phyloP scores from a whole-genome alignment of 441 rosid genomes.

The Croton laevigatus region DNA sequence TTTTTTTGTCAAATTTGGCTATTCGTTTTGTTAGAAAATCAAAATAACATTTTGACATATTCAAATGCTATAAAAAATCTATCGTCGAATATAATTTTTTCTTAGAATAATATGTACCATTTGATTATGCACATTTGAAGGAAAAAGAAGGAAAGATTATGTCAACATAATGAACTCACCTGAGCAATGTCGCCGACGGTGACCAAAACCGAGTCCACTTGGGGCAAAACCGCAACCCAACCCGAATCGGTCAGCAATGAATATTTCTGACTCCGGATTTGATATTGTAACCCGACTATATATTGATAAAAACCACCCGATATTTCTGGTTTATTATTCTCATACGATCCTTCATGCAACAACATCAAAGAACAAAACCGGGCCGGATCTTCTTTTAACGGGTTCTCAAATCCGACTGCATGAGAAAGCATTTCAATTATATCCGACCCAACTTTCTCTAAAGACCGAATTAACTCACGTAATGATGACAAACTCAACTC shows the following conservation, averaged over 20 bases:
- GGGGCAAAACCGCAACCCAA: slow-evolving; percentile 46
- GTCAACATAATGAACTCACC: slow-evolving; percentile 28
- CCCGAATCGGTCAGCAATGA: slow-evolving; percentile 52
- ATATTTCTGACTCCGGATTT: slow-evolving; percentile 45
- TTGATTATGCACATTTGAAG: too few relatives aligned
- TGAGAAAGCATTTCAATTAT: slow-evolving; percentile 41
- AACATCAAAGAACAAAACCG: slow-evolving; percentile 50
- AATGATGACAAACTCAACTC: slow-evolving; percentile 40
- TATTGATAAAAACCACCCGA: slow-evolving; percentile 69
- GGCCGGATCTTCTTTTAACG: slow-evolving; percentile 42
- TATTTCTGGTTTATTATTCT: slow-evolving; percentile 29
- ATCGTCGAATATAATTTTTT: too few relatives aligned
- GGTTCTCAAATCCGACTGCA: slow-evolving; percentile 52
- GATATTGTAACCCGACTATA: slow-evolving; percentile 62
- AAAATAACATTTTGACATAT: too few relatives aligned
- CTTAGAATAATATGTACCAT: too few relatives aligned
- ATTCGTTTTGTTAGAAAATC: too few relatives aligned
- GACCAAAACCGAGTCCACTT: slow-evolving; percentile 58
- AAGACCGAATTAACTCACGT: slow-evolving; percentile 35
- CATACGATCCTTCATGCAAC: slow-evolving; percentile 33
- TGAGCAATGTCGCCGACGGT: slow-evolving; percentile 72
- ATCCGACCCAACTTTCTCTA: slow-evolving; percentile 55
- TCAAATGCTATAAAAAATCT: too few relatives aligned
- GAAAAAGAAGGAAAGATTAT: neutral
- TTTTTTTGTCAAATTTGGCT: too few relatives aligned